Base-by-base conservation (phyloP, 495 filamentous ascomycete genomes). In the Trichoderma orchidacearum region DNA sequence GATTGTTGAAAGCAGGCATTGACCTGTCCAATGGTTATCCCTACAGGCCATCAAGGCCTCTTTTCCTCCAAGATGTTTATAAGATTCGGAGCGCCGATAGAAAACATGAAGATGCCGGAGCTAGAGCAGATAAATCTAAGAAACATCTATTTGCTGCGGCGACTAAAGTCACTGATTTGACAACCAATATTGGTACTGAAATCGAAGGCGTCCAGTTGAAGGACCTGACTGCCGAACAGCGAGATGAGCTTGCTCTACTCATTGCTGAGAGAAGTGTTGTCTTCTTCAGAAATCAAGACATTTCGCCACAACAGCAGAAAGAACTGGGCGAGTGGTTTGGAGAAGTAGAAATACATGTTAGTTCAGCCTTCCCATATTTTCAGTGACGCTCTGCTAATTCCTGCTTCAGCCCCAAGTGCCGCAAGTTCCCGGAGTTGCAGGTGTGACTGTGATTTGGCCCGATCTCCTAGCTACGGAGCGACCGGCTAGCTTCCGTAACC, bases 211-310 rank as follows among this genome's bases (percentile, higher is more conserved):
- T 87, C 8, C 84, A 88, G 53, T 66, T 87, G 27, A 87, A 85
- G 56, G 83, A 87, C 55, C 68, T 87, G 31, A 85, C 79, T 0
- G 70, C 80, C 48, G 75, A 82, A 65, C 84, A 87, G 56, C 82
- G 75, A 54, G 84, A 87, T 63, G 85, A 89, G 61, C 68, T 89
- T n/a, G 85, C 78, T 0, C 68, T 89, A 28, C 66, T 88, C 54
- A 83, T 89, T 58, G 84, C 85, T 3, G 84, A 87, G 65, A 70
- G 86, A 29, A 85, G 83, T 56, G 85, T 90, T 11, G 85, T 89
- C 30, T 88, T 90, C 67, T 85, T 89, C 71, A 74, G 86, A 5
- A 75, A 87, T 58, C 86, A 90, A 61, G 83, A 87, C 55, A 70
- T 90, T 41, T 73, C 75, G 6, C 84, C 85, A 1, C 82, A 87